A percentile compares a stretch with the other conserved stretches of the same genome.
Evolutionary conservation across 2,329 filamentous ascomycete genomes (phyloP).

Genomic region (Coniella lustricola): DNA sequence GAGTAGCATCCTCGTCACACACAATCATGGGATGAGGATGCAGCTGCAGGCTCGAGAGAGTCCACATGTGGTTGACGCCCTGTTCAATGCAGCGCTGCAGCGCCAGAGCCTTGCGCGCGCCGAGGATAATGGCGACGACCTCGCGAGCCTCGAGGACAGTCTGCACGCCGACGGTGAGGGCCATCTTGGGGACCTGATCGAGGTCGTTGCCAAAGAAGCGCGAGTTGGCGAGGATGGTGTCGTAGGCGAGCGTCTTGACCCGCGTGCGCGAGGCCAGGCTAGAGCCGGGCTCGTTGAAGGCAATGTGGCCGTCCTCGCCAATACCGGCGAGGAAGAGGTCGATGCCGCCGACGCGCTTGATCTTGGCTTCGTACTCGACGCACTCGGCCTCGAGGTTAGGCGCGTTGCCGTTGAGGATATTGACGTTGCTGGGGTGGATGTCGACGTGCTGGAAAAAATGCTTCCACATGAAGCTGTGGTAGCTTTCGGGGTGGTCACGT

Average conservation of each 20-base stretch:
- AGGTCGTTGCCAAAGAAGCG: constrained; percentile 64
- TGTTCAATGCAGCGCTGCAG: constrained; percentile 68
- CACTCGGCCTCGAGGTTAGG: constrained; percentile 63
- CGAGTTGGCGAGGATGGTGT: constrained; percentile 70
- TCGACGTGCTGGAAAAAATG: constrained; percentile 72
- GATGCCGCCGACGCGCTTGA: constrained; percentile 61
- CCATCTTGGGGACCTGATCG: constrained; percentile 60
- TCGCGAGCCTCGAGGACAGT: constrained; percentile 61
- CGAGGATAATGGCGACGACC: constrained; percentile 67
- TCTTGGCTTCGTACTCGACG: constrained; percentile 64
- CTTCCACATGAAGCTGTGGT: constrained; percentile 79
- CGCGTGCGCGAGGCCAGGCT: constrained; percentile 62
- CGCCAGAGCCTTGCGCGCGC: constrained; percentile 65
- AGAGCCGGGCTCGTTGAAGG: constrained; percentile 75
- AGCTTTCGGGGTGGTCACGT: constrained; percentile 67
- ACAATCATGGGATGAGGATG: constrained; percentile 68
- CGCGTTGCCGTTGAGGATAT: constrained; percentile 69
- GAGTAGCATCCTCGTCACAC: constrained; percentile 64
- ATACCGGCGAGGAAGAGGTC: constrained; percentile 73
- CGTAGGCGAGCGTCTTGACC: constrained; percentile 71
- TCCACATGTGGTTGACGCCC: constrained; percentile 76
- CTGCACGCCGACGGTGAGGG: constrained; percentile 54
- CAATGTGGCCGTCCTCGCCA: constrained; percentile 71
- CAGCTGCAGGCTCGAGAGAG: constrained; percentile 64
- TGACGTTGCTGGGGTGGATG: constrained; percentile 60